Base-by-base conservation (phyloP, 345 rosid species). In the Sonneratia alba region DNA sequence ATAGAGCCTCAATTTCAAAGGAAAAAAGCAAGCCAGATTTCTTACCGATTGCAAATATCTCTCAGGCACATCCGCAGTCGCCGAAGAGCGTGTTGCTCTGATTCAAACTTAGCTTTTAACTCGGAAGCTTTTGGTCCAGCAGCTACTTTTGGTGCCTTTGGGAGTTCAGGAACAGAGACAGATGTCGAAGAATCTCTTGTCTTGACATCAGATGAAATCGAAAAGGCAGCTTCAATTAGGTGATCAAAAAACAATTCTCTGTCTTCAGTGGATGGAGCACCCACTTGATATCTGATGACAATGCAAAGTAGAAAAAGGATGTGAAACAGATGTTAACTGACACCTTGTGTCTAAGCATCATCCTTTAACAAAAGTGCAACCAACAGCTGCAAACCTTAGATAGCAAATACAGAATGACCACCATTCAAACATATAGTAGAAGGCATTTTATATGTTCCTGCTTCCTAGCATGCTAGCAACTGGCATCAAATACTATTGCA, bases 41-140 rank as follows among this genome's bases (percentile, higher is more conserved):
- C 49, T 85, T 85, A 92, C 98, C 98, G 82, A 70, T 95, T 95
- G 86, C 99, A 95, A 89, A 95, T 74, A 81, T 95, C 99, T 85
- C 98, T 86, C 71, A 95, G 97, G 84, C 99, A 95, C 97, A 92
- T 95, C 73, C 99, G 89, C 74, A 92, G 81, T 67, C 99, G 85
- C 65, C 98, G 92, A 78, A 95, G 97, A 59, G 98, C 94, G 84
- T 95, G 99, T 81, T 95, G 99, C 88, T 95, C 98, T 38, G 97
- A 93, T 85, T 92, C 99, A 71, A 89, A 88, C 87, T 91, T 88
- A 70, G 99, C 96, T 79, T 88, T 92, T 75, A 95, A 71, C 80
- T 95, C 98, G 61, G 98, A 92, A 22, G 88, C 87, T 85, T 92
- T 95, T 19, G 97, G 99, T 70, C 98, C 96, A 79, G 87, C 82